Evolutionary conservation across 2,329 filamentous ascomycete genomes (phyloP), one percentile per base, ranked within the genome.

Genomic region (Zasmidium citrigriseum): DNA sequence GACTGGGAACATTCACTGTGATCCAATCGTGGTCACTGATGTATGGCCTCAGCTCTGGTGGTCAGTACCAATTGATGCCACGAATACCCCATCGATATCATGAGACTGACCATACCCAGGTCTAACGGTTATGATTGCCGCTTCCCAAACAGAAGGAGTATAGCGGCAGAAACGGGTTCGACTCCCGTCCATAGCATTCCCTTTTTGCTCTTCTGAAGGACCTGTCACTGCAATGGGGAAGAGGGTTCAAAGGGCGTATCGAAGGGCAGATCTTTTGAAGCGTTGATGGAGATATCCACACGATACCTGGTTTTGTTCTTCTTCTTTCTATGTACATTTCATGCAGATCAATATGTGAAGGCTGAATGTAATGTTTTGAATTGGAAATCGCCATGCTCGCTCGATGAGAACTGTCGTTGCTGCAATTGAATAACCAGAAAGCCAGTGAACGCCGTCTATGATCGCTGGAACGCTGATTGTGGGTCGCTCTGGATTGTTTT

Each of bases 81-180:
- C 11, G 46, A 25, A 49, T 27, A 25, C 24, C 14, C 5, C 7
- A 25, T 49, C 20, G 9, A 25, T 27, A 25, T 27, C n/a, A 27
- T 24, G n/a, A 14, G 18, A 24, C 47, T 25, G 24, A 49, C 22
- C 22, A 24, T 12, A 9, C 11, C 7, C 7, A 25, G 23, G 47
- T 49, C 21, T 49, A 49, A 27, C 23, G 47, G 47, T 49, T 49
- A 49, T 24, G 21, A 49, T 49, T 49, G 47, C 47, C 47, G 23
- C 23, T 25, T 49, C 24, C 47, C 47, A 49, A 41, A 14, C 14
- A 34, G 7, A 49, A 41, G 27, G 7, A 34, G 7, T 7, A 34
- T 7, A 48, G 47, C 23, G 47, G 47, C 47, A 49, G 47, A 27
- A 18, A 9, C 22, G 47, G 47, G 47, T 49, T 49, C 47, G 24